Evolutionary conservation across 2,329 filamentous ascomycete genomes (phyloP).

Genomic region (Chaetomiaceae sp.): DNA sequence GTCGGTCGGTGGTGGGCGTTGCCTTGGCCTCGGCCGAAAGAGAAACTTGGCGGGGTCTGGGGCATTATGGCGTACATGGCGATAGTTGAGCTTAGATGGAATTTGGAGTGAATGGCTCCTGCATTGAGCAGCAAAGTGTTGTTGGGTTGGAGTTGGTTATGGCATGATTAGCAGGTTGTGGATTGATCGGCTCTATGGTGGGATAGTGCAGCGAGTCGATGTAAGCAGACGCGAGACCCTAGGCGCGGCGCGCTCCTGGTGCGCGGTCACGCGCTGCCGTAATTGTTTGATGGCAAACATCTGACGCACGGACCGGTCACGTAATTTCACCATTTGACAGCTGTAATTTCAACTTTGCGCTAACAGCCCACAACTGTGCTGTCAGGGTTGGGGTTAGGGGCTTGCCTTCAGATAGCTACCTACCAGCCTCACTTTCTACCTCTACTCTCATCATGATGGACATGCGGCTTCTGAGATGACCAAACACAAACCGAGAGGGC

Average conservation of each 20-base stretch:
- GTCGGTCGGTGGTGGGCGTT: slow-evolving; percentile 35
- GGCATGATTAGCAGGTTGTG: background rate
- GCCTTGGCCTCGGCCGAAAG: slow-evolving; percentile 28
- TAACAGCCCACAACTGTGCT: background rate
- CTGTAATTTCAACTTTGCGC: slow-evolving; percentile 4
- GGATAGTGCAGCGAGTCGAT: slow-evolving; percentile 1
- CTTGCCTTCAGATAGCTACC: too few species aligned
- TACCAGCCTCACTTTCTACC: too few species aligned
- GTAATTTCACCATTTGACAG: background rate
- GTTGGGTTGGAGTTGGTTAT: background rate
- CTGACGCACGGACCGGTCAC: slow-evolving; percentile 1
- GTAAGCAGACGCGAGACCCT: slow-evolving; percentile 2
- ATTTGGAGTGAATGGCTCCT: background rate
- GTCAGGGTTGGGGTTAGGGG: slow-evolving; percentile 7
- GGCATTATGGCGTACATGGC: slow-evolving; percentile 29
- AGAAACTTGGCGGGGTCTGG: slow-evolving; percentile 36
- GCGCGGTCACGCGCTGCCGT: slow-evolving; percentile 7
- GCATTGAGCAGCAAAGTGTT: background rate
- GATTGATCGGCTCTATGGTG: background rate
- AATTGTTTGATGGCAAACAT: slow-evolving; percentile 10
- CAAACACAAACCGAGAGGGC: too few species aligned
- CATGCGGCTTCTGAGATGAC: too few species aligned
- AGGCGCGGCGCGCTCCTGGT: slow-evolving; percentile 6
- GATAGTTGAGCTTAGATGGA: background rate
- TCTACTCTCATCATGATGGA: too few species aligned